Percentiles rank a stretch among this genome's conserved stretches.
Evolutionary conservation across 2,329 filamentous ascomycete species (phyloP).

Genomic region (Scedosporium dehoogii): DNA sequence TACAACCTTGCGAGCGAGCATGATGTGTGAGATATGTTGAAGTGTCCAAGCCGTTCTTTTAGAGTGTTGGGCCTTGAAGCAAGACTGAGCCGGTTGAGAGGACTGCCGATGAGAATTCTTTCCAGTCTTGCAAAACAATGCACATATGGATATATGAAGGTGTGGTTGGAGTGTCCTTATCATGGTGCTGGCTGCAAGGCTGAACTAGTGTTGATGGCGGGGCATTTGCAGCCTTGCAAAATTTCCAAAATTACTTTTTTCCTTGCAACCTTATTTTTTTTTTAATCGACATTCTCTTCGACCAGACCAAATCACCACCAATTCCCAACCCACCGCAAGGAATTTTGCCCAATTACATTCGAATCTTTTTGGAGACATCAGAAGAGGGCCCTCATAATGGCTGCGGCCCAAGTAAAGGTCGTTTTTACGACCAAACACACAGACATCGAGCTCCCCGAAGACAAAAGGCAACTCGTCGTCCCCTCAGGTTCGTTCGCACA

Average conservation of each 20-base stretch:
- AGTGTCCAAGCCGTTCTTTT: too few species aligned
- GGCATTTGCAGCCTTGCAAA: constrained; percentile 3
- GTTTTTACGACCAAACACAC: constrained; percentile 55
- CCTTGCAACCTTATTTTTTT: neutral
- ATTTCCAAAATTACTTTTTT: neutral
- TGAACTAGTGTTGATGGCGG: constrained; percentile 1
- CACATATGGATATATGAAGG: neutral
- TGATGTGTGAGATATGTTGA: too few species aligned
- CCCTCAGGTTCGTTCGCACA: constrained; percentile 37
- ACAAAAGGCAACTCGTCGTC: constrained; percentile 51
- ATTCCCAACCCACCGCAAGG: neutral
- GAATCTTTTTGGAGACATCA: neutral
- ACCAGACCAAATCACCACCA: neutral
- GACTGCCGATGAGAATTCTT: neutral
- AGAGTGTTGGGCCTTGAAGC: too few species aligned
- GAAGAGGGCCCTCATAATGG: neutral
- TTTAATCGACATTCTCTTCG: neutral
- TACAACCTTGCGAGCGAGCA: neutral
- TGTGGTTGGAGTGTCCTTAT: neutral
- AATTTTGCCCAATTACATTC: neutral
- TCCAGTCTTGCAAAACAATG: neutral
- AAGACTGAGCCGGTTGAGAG: too few species aligned
- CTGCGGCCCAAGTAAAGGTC: constrained; percentile 50
- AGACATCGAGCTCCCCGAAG: constrained; percentile 53
- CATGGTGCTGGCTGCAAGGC: neutral